Percentiles rank a stretch among this genome's conserved stretches.
These are phyloP conservation scores for Dichotomocladium elegans DNA, from an alignment of 371 early-diverging fungal genomes.

Conservation along the genomic window DNA sequence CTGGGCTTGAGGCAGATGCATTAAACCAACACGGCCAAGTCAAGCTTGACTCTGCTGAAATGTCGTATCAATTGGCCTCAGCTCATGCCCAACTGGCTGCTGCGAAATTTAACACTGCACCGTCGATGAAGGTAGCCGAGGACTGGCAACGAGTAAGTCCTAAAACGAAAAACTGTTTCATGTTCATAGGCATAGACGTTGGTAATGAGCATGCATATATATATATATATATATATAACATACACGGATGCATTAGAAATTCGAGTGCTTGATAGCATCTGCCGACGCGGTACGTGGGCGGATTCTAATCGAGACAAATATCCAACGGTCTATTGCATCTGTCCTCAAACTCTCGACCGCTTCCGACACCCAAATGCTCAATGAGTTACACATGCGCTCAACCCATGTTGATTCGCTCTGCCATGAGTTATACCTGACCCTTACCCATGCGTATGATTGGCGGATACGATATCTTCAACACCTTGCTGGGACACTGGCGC, in stretches of 20 bases:
- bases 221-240: neutral
- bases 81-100: neutral
- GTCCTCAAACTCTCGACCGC: constrained; percentile 4
- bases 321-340: constrained; percentile 7
- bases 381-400: neutral
- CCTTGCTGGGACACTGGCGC: constrained; percentile 19
- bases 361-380: neutral
- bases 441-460: constrained; percentile 5
- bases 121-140: neutral
- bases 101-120: neutral
- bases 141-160: neutral
- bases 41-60: neutral
- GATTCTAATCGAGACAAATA: constrained; percentile 6
- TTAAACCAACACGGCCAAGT: neutral
- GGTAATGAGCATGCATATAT: neutral
- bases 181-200: too few species aligned
- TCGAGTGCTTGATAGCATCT: neutral
- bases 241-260: neutral
- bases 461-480: constrained; percentile 14
- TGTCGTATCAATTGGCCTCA: neutral
- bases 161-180: too few species aligned
- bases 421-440: constrained; percentile 5
- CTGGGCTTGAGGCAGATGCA: neutral
- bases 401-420: constrained; percentile 5
- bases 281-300: constrained; percentile 2